Base-by-base conservation (phyloP, 176 grass and related monocot species). In the Poa annua region DNA sequence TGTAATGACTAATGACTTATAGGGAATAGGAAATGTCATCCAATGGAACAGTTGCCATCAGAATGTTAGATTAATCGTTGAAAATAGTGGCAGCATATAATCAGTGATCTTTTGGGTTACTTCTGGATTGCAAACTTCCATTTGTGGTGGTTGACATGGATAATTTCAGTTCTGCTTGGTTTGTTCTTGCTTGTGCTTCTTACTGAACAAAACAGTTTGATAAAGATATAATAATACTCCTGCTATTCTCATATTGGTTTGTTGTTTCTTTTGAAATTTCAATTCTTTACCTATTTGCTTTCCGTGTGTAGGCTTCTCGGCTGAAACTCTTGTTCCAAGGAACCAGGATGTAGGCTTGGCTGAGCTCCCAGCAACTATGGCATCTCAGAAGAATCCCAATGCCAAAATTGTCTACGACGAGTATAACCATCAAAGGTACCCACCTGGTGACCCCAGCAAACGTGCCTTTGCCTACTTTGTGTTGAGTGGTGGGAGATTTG, bases 401-500 rank as follows among this genome's bases (percentile, higher is more conserved):
- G 82, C 78, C 38, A 92, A 97, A 62, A 97, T 97, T 34, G 65
- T 88, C 50, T 97, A 97, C 24, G 94, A 97, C 0, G 86, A 91
- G 69, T 66, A 84, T 24, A 97, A 97, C 82, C 94, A 97, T 4
- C 82, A 97, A 87, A 85, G 91, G 29, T 97, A 89, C 66, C 87
- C 82, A 0, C 94, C 94, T 34, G 94, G 94, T 26, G 94, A 97
- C 33, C 94, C 94, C 13, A 91, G 91, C 47, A 97, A 97, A 76
- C 86, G 94, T 1, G 94, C 94, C 22, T 97, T 97, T 84, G 94
- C 94, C 68, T 97, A 97, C 91, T 97, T 97, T 57, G 94, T 97
- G 59, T 85, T 97, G 62, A 97, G 88, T 49, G 94, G 94, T 48
- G 94, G 94, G 54, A 90, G 94, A 66, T 97, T 97, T 71, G 78